Evolutionary conservation across 768 basidiomycete species (phyloP).

Genomic region (Mycena alexandri): DNA sequence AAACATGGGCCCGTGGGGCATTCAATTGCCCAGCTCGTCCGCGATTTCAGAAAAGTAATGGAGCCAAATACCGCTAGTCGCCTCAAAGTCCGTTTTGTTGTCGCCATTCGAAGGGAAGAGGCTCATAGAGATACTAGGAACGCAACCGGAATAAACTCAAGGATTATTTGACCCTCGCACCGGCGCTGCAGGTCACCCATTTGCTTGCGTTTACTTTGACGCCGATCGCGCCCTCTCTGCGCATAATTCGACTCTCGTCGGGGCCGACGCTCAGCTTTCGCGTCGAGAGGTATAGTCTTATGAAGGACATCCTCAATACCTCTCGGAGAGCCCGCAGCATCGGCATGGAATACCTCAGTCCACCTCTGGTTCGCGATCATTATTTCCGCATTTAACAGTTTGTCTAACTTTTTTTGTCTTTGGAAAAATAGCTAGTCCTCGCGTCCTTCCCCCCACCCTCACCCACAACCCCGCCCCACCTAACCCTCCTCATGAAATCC

Average conservation of each 20-base stretch:
- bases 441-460: slow-evolving; percentile 86
- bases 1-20: slow-evolving; percentile 95
- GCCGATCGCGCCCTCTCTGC: slow-evolving; percentile 84
- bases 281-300: slow-evolving; percentile 91
- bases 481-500: slow-evolving; percentile 93
- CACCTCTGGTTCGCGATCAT: slow-evolving; percentile 79
- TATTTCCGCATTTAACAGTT: not conserved
- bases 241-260: slow-evolving; percentile 87
- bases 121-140: slow-evolving; percentile 69
- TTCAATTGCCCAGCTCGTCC: slow-evolving; percentile 88
- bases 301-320: slow-evolving; percentile 82
- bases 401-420: not conserved
- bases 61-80: slow-evolving; percentile 97
- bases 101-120: not conserved
- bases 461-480: slow-evolving; percentile 82
- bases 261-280: slow-evolving; percentile 96
- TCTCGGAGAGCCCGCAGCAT: slow-evolving; percentile 78
- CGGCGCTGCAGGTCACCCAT: slow-evolving; percentile 91
- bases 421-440: slow-evolving; percentile 80
- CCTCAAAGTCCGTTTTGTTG: slow-evolving; percentile 71
- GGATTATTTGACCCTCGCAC: slow-evolving; percentile 94
- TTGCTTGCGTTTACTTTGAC: slow-evolving; percentile 93
- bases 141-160: slow-evolving; percentile 90
- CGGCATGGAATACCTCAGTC: slow-evolving; percentile 90
- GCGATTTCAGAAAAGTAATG: slow-evolving; percentile 95